Evolutionary conservation across 139 green algal species (phyloP).

Genomic region (Haematococcus sp.): DNA sequence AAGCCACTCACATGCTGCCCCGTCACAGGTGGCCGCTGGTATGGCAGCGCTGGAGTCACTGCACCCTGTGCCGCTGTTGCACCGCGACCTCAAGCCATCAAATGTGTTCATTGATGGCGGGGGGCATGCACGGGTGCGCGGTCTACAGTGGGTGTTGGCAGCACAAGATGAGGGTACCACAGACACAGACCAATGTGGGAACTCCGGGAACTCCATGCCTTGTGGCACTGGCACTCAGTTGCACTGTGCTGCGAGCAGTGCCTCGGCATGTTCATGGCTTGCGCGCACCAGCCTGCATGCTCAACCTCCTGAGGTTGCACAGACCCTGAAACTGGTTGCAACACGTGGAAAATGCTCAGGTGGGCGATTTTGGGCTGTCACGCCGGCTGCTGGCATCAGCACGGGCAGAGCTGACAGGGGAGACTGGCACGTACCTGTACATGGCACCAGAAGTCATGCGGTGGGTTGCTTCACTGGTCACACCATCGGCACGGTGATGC

Average conservation of each 20-base stretch:
- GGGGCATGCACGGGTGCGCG: slow-evolving; percentile 54
- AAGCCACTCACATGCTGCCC: no score
- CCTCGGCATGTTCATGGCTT: neutral
- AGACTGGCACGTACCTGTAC: slow-evolving; percentile 89
- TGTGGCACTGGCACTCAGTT: neutral
- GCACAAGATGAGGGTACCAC: no score
- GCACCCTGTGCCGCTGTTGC: slow-evolving; percentile 63
- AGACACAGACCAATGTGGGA: no score
- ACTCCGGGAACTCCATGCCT: slow-evolving; percentile 24
- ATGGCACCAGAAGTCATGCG: slow-evolving; percentile 85
- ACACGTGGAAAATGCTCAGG: no score
- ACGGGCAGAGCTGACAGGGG: slow-evolving; percentile 58
- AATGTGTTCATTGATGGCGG: slow-evolving; percentile 73
- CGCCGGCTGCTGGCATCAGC: slow-evolving; percentile 24
- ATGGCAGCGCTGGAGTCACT: slow-evolving; percentile 63
- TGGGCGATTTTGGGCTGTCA: slow-evolving; percentile 82
- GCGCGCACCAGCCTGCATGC: neutral
- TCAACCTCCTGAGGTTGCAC: no score
- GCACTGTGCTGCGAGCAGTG: neutral
- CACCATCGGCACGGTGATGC: neutral
- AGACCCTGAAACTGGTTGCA: no score
- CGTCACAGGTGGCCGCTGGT: slow-evolving; percentile 45
- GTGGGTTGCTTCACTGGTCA: slow-evolving; percentile 9
- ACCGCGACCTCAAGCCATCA: slow-evolving; percentile 84
- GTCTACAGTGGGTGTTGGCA: no score